Percentiles rank a stretch among this genome's conserved stretches.
Conservation (phyloP, 345 rosid species). For the Rhizophora apiculata region DNA sequence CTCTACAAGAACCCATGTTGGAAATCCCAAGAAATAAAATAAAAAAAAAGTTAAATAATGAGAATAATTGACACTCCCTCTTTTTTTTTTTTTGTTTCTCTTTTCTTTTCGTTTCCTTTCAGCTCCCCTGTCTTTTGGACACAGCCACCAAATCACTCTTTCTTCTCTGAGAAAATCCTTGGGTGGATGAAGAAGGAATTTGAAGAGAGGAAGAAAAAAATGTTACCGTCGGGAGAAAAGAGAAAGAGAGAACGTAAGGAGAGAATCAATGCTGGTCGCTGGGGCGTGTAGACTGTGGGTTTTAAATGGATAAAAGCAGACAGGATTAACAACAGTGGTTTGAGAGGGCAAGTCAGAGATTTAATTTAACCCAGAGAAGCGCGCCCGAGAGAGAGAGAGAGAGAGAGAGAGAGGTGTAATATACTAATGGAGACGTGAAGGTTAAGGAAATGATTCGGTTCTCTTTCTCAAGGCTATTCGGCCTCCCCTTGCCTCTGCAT, state of each 20-base stretch:
- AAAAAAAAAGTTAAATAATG: neutral
- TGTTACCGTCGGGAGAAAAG: neutral
- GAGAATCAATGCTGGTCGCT: neutral
- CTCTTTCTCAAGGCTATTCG: too few species aligned
- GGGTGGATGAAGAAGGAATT: constrained; percentile 13
- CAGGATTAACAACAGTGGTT: neutral
- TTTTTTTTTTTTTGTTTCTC: neutral
- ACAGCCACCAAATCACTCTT: constrained; percentile 23
- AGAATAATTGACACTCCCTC: too few species aligned
- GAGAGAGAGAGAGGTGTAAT: neutral
- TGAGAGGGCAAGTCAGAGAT: constrained; percentile 10
- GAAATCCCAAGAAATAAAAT: constrained; percentile 20
- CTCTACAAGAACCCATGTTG: constrained; percentile 44
- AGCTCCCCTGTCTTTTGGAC: constrained; percentile 17
- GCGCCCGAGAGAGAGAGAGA: neutral
- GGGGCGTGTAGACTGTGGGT: neutral
- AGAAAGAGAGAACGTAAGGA: neutral
- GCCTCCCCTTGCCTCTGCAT: too few species aligned
- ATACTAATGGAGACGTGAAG: constrained; percentile 29
- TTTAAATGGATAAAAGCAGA: constrained; percentile 17
- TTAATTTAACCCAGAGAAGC: too few species aligned
- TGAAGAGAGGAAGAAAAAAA: constrained; percentile 5
- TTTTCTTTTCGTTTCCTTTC: constrained; percentile 8
- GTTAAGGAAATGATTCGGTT: too few species aligned
- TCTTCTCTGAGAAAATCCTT: neutral